Percentiles rank a stretch among this genome's conserved stretches.
These are phyloP conservation scores for Schoenoplectus triqueter DNA, from an alignment of 202 grass and related monocot species.

Conservation along the genomic window DNA sequence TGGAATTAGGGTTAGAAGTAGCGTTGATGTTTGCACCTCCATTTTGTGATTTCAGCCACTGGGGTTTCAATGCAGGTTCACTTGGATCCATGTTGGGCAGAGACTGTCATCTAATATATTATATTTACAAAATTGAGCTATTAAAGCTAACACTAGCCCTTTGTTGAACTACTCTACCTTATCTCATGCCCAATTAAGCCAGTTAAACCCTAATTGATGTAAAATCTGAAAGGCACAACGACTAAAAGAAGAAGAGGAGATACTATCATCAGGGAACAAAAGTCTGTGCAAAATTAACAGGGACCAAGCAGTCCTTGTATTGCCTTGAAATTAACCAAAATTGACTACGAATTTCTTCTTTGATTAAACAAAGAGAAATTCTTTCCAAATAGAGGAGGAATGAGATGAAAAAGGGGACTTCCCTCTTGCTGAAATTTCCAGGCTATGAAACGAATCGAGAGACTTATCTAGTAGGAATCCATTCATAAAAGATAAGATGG, in stretches of 20 bases:
- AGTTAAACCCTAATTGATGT: conserved; percentile 34
- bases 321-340: conserved; percentile 12
- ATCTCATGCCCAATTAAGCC: conserved; percentile 21
- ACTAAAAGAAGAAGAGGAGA: conserved; percentile 29
- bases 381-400: background rate
- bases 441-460: conserved; percentile 12
- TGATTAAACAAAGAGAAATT: conserved; percentile 10
- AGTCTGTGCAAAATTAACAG: conserved; percentile 23
- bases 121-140: conserved; percentile 36
- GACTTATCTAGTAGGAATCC: conserved; percentile 25
- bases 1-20: conserved; percentile 28
- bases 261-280: conserved; percentile 26
- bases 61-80: conserved; percentile 45
- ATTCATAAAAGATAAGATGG: background rate
- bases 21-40: conserved; percentile 30
- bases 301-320: conserved; percentile 30
- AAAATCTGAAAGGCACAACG: background rate
- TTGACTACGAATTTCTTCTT: conserved; percentile 18
- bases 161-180: conserved; percentile 34
- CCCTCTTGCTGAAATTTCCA: conserved; percentile 12
- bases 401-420: conserved; percentile 1
- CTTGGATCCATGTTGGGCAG: conserved; percentile 36
- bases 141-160: conserved; percentile 33
- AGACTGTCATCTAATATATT: conserved; percentile 41
- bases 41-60: conserved; percentile 49